phyloP scores from a whole-genome alignment of 495 filamentous ascomycete genomes.

The Hapsidospora chrysogenum region DNA sequence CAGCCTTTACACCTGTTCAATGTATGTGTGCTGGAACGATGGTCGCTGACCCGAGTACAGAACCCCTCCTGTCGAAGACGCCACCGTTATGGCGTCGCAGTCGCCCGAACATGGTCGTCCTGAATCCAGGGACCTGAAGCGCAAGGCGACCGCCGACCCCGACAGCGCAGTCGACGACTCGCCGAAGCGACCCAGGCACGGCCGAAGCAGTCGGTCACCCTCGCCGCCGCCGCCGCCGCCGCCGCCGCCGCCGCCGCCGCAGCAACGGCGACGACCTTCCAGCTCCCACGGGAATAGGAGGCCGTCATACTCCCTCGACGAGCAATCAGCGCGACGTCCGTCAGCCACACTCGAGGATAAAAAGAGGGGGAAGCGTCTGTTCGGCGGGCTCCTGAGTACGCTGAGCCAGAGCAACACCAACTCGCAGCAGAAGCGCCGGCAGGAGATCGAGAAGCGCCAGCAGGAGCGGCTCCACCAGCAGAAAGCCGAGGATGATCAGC shows the following conservation, averaged over 20 bases:
- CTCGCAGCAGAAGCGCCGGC: slow-evolving; percentile 48
- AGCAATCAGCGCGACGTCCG: slow-evolving; percentile 19
- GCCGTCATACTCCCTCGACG: too few species aligned
- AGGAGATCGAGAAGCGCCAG: slow-evolving; percentile 81
- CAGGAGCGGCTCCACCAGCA: slow-evolving; percentile 67
- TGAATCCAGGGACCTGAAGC: neutral
- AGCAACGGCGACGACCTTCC: neutral
- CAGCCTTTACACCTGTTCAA: too few species aligned
- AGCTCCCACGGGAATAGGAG: too few species aligned
- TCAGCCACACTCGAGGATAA: slow-evolving; percentile 54
- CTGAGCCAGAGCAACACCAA: slow-evolving; percentile 63
- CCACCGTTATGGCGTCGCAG: too few species aligned
- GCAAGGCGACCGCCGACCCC: slow-evolving; percentile 2
- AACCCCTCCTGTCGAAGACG: too few species aligned
- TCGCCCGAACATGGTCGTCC: too few species aligned
- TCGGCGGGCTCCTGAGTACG: slow-evolving; percentile 75
- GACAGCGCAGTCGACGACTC: neutral
- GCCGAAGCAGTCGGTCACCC: neutral
- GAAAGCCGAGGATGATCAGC: slow-evolving; percentile 47
- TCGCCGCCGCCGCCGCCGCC: neutral
- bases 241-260: neutral
- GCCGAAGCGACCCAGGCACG: slow-evolving; percentile 1
- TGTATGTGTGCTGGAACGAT: too few species aligned
- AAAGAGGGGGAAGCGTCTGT: slow-evolving; percentile 74
- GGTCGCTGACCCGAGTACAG: too few species aligned